Percentiles rank a stretch among this genome's conserved stretches.
Evolutionary conservation across 176 grass and related monocot species (phyloP).

Genomic region (Triticum aestivum): IWGSC_CS_RefSeq_v2.1 NC_057800.1:533371501-533372000

Average conservation of each 20-base stretch:
- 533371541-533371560: conserved; percentile 96
- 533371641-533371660: background rate
- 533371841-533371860: conserved; percentile 80
- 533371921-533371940: conserved; percentile 89
- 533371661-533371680: conserved; percentile 2
- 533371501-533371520: conserved; percentile 85
- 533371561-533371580: conserved; percentile 95
- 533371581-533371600: conserved; percentile 85
- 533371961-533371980: conserved; percentile 68
- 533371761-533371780: conserved; percentile 71
- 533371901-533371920: conserved; percentile 72
- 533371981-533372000: conserved; percentile 73
- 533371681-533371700: conserved; percentile 56
- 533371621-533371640: conserved; percentile 36
- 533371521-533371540: conserved; percentile 87
- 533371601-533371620: conserved; percentile 62
- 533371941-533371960: conserved; percentile 82
- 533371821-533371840: conserved; percentile 83
- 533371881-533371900: conserved; percentile 86
- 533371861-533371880: conserved; percentile 75
- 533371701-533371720: conserved; percentile 89
- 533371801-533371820: conserved; percentile 93
- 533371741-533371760: conserved; percentile 91
- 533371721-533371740: conserved; percentile 91
- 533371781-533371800: conserved; percentile 85